These are phyloP conservation scores for Colletotrichum simmondsii DNA, from an alignment of 2,329 filamentous ascomycete species.

Conservation along the genomic window DNA sequence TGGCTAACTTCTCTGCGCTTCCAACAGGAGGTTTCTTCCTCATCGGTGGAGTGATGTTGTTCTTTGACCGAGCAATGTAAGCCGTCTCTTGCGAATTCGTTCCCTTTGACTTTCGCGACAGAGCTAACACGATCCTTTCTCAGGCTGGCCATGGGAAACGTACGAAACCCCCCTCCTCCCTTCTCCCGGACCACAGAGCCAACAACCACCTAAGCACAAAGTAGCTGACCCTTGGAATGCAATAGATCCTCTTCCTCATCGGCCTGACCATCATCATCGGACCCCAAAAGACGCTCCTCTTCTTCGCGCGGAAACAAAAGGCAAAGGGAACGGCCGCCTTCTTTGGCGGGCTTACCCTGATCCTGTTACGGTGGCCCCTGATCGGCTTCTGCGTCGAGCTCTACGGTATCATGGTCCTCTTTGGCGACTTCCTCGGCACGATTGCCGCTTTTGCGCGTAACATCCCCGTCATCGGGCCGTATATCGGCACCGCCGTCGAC, in stretches of 20 bases:
- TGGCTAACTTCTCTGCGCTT: conserved; percentile 23
- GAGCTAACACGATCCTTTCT: conserved; percentile 30
- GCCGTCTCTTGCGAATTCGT: conserved; percentile 42
- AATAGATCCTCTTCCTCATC: conserved; percentile 94
- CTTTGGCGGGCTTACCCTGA: conserved; percentile 82
- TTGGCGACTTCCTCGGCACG: conserved; percentile 95
- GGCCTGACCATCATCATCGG: conserved; percentile 97
- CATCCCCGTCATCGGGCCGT: conserved; percentile 86
- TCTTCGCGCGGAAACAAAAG: conserved; percentile 96
- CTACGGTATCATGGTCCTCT: conserved; percentile 92
- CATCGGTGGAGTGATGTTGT: conserved; percentile 91
- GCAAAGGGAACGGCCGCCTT: conserved; percentile 92
- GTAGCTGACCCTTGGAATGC: conserved; percentile 13
- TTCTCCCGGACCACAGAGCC: conserved; percentile 14
- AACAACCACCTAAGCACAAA: too few relatives aligned
- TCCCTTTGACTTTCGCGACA: not conserved
- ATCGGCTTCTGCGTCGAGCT: conserved; percentile 90
- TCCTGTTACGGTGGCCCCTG: conserved; percentile 90
- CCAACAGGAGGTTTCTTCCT: conserved; percentile 89
- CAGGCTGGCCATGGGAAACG: conserved; percentile 97
- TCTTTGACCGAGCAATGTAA: conserved; percentile 97
- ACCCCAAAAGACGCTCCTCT: conserved; percentile 86
- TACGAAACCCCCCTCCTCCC: conserved; percentile 53
- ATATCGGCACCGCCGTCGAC: conserved; percentile 81
- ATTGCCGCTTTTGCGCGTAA: conserved; percentile 89